These are phyloP conservation scores for Coemansia sp. DNA, from an alignment of 192 early-diverging fungal genomes.

Conservation along the genomic window DNA sequence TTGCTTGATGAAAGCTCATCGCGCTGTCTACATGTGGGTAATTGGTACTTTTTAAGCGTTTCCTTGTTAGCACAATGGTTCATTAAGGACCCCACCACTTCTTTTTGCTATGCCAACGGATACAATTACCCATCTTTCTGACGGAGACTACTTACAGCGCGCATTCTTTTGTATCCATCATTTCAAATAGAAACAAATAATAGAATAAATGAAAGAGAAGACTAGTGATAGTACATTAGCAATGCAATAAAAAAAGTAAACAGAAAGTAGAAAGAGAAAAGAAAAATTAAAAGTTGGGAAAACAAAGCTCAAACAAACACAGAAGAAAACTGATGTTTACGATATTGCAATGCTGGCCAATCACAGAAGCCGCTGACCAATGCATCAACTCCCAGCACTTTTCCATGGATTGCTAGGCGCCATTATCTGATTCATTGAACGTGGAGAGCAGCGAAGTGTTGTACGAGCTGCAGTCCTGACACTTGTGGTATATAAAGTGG, in stretches of 20 bases:
- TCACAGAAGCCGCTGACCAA: not conserved
- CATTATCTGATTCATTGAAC: not conserved
- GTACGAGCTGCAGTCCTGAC: constrained; percentile 79
- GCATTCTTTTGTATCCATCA: constrained; percentile 41
- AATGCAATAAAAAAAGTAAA: not conserved
- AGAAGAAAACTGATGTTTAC: constrained; percentile 7
- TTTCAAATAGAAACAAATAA: constrained; percentile 7
- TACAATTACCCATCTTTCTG: not conserved
- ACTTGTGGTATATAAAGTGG: constrained; percentile 98
- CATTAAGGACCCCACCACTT: not conserved
- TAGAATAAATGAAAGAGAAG: not conserved
- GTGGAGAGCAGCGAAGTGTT: constrained; percentile 68
- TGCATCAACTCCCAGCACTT: not conserved
- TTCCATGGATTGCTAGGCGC: not conserved
- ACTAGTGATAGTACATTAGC: not conserved
- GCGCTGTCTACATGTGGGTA: constrained; percentile 34
- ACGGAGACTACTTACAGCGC: constrained; percentile 28
- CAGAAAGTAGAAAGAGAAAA: constrained; percentile 2
- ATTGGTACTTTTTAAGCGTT: not conserved
- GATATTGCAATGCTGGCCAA: not conserved
- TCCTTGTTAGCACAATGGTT: not conserved
- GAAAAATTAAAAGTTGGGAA: not conserved
- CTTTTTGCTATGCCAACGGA: not conserved
- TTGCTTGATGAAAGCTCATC: constrained; percentile 44
- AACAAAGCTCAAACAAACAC: not conserved